Evolutionary conservation across 331 rosid genomes (phyloP).

Genomic region (Ulmus americana): DNA sequence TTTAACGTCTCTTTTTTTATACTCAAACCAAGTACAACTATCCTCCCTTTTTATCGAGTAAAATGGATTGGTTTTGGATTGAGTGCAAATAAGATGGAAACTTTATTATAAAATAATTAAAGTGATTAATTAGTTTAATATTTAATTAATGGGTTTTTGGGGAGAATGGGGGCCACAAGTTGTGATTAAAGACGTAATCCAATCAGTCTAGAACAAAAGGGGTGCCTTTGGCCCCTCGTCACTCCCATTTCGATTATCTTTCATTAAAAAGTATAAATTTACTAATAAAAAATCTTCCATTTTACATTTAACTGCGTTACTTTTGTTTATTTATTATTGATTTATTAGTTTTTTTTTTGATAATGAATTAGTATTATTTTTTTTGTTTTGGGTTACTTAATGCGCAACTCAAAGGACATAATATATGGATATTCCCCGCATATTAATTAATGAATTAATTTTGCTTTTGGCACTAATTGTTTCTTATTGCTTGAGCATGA

Average conservation of each 20-base stretch:
- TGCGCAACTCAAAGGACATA: conserved; percentile 13
- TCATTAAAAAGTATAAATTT: conserved; percentile 1
- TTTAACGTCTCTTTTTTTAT: conserved; percentile 10
- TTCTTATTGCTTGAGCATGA: background rate
- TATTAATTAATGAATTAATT: background rate
- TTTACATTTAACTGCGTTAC: background rate
- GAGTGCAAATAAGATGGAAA: conserved; percentile 20
- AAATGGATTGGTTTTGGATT: conserved; percentile 29
- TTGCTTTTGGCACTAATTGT: background rate
- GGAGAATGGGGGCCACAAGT: conserved; percentile 12
- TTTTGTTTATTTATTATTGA: background rate
- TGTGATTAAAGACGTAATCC: conserved; percentile 37
- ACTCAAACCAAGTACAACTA: conserved; percentile 20
- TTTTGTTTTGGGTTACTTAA: background rate
- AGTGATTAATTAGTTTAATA: conserved; percentile 25
- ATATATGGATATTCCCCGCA: conserved; percentile 21
- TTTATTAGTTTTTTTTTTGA: too few species aligned
- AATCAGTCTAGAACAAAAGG: conserved; percentile 23
- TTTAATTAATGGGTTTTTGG: background rate
- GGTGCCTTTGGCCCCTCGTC: conserved; percentile 14
- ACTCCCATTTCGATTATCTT: conserved; percentile 24
- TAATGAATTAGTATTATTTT: background rate
- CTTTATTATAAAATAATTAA: conserved; percentile 12
- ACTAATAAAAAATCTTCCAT: background rate
- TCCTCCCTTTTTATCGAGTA: conserved; percentile 20